phyloP scores from a whole-genome alignment of 345 rosid genomes.

The Hibiscus syriacus region DNA sequence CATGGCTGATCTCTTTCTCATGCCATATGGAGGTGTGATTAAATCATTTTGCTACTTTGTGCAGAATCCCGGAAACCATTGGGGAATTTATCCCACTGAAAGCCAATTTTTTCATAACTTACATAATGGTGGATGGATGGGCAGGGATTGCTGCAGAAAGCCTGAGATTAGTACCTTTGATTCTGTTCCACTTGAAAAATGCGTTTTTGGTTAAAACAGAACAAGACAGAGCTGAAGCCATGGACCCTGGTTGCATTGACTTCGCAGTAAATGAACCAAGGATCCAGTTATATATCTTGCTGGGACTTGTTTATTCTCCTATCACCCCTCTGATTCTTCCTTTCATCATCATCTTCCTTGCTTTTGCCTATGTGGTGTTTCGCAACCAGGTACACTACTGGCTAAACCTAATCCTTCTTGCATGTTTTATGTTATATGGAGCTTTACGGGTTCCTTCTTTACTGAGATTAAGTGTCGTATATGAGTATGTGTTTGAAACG shows the following conservation, averaged over 20 bases:
- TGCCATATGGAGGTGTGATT: background rate
- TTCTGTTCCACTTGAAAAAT: constrained; percentile 74
- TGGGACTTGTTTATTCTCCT: constrained; percentile 78
- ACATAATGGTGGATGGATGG: constrained; percentile 97
- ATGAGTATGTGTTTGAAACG: too few relatives aligned
- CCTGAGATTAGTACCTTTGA: constrained; percentile 70
- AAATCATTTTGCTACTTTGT: background rate
- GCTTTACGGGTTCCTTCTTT: too few relatives aligned
- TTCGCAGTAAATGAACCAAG: constrained; percentile 70
- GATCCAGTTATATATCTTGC: constrained; percentile 76
- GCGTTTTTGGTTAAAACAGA: constrained; percentile 84
- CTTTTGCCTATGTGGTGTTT: constrained; percentile 62
- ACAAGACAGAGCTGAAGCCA: constrained; percentile 75
- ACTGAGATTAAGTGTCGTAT: too few relatives aligned
- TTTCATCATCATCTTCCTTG: constrained; percentile 77
- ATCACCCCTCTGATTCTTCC: constrained; percentile 80
- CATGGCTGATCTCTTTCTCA: background rate
- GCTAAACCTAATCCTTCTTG: background rate
- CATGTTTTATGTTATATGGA: background rate
- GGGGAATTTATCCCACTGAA: constrained; percentile 90
- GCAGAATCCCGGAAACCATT: constrained; percentile 67
- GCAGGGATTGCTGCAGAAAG: constrained; percentile 91
- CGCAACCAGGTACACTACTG: constrained; percentile 73
- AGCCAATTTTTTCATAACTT: constrained; percentile 88
- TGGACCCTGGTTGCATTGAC: constrained; percentile 78